Conservation (phyloP, 2,329 filamentous ascomycete species). For the Ophiostoma sp. region DNA sequence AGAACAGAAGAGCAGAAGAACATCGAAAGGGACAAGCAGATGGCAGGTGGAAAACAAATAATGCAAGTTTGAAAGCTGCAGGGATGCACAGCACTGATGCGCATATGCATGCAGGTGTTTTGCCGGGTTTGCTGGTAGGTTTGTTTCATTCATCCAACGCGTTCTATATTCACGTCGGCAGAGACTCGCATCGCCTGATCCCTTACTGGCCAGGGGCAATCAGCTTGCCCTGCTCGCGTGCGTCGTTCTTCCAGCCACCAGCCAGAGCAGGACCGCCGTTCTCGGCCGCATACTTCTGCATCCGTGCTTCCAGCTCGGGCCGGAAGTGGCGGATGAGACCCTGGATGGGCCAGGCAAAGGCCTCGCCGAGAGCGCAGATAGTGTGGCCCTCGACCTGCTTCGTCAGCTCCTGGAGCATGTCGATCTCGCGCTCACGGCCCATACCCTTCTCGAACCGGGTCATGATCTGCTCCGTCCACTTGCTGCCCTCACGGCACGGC, state of each 20-base stretch:
- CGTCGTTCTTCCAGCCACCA: constrained; percentile 78
- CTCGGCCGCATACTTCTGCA: constrained; percentile 71
- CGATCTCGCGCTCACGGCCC: constrained; percentile 86
- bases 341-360: constrained; percentile 97
- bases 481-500: constrained; percentile 97
- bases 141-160: neutral
- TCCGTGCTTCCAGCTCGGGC: constrained; percentile 87
- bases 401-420: constrained; percentile 98
- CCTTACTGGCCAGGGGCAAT: constrained; percentile 63
- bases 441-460: constrained; percentile 87
- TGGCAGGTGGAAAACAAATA: neutral
- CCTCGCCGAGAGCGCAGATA: constrained; percentile 93
- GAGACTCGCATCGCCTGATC: no score
- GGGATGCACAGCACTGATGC: no score
- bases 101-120: neutral
- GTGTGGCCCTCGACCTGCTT: constrained; percentile 99
- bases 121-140: neutral
- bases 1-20: neutral
- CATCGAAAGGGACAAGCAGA: constrained; percentile 8
- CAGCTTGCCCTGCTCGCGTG: constrained; percentile 71
- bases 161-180: no score
- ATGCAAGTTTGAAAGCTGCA: constrained; percentile 18
- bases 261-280: constrained; percentile 69
- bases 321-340: constrained; percentile 97
- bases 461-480: constrained; percentile 99